These are phyloP conservation scores for Komagataella populi DNA, from an alignment of 805 yeast genomes.

Conservation along the genomic window DNA sequence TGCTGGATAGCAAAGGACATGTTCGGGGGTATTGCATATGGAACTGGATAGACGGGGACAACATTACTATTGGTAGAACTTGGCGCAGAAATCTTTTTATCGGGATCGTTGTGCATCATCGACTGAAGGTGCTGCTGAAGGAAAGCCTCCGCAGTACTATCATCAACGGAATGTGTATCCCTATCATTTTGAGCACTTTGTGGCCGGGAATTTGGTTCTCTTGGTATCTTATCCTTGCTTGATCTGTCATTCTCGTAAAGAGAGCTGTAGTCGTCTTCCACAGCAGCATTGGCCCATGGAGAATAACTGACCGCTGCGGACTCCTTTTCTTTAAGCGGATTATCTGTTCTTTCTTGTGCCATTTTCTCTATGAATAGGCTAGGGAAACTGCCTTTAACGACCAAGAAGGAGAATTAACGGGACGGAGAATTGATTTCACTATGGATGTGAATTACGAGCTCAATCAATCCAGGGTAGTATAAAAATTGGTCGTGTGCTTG, in stretches of 20 bases:
- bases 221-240: background rate
- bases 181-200: background rate
- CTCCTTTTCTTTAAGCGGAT: background rate
- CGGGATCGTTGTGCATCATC: background rate
- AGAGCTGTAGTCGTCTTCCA: background rate
- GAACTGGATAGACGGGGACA: background rate
- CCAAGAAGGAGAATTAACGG: background rate
- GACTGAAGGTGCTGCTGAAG: background rate
- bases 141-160: background rate
- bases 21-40: background rate
- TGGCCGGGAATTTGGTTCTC: background rate
- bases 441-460: background rate
- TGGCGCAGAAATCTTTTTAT: background rate
- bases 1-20: background rate
- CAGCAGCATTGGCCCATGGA: background rate
- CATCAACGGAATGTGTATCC: background rate
- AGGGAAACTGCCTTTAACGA: background rate
- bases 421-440: background rate
- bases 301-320: background rate
- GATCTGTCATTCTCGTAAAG: background rate
- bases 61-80: background rate
- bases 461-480: background rate
- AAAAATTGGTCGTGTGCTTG: background rate
- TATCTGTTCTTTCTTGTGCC: background rate
- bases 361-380: background rate